These are phyloP conservation scores for Naganishia kalamii DNA, from an alignment of 768 basidiomycete genomes.

Conservation along the genomic window DNA sequence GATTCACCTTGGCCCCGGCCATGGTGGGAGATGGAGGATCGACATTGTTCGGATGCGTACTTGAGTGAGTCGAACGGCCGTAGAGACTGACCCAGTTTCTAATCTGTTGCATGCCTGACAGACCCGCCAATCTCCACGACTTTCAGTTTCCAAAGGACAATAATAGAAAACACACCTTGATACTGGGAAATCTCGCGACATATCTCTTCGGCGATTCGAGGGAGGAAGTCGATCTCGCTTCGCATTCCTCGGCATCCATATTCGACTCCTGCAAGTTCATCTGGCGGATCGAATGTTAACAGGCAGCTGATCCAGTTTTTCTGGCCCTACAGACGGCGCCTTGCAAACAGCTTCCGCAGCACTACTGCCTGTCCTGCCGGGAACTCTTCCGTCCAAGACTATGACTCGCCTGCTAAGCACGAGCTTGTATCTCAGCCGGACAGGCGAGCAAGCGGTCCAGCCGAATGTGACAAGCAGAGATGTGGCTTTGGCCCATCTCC, in stretches of 20 bases:
- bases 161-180: constrained; percentile 2
- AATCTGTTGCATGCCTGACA: not conserved
- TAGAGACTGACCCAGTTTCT: not conserved
- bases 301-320: not conserved
- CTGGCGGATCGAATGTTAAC: not conserved
- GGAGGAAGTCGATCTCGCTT: not conserved
- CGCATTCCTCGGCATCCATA: not conserved
- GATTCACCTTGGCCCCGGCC: not conserved
- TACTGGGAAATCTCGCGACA: constrained; percentile 4
- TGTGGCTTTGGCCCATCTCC: not conserved
- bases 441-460: not conserved
- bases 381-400: not conserved
- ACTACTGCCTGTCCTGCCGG: not conserved
- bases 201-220: not conserved
- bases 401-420: not conserved
- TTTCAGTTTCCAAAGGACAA: constrained; percentile 11
- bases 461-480: not conserved
- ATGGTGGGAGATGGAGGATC: not conserved
- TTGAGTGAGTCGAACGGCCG: not conserved
- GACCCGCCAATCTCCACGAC: constrained; percentile 6
- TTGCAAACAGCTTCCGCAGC: not conserved
- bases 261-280: not conserved
- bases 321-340: not conserved
- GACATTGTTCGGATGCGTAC: constrained; percentile 6
- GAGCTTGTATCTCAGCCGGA: not conserved